Conservation (phyloP, 352 stramenopile genomes). For the Pythium periplocum region DNA sequence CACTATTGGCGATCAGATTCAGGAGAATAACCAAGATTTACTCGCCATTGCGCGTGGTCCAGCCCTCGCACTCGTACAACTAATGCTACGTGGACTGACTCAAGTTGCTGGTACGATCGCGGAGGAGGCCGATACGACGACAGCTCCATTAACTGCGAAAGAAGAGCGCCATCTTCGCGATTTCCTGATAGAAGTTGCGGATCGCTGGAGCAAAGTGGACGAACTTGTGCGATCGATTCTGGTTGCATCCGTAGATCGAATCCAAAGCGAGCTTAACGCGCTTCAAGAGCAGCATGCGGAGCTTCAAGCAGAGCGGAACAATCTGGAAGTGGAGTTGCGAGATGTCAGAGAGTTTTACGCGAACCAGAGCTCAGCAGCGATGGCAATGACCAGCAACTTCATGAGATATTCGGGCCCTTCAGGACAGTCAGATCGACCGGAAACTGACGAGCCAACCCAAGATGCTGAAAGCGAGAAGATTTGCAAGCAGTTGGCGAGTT, state of each 20-base stretch:
- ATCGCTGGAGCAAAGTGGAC: conserved; percentile 13
- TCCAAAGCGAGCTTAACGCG: background rate
- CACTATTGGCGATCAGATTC: conserved; percentile 36
- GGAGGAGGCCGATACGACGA: background rate
- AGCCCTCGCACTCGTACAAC: conserved; percentile 32
- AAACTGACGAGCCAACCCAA: conserved; percentile 5
- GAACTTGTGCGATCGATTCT: conserved; percentile 5
- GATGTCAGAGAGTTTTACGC: conserved; percentile 17
- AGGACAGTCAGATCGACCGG: too few relatives aligned
- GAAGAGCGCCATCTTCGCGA: conserved; percentile 15
- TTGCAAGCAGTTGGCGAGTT: conserved; percentile 4
- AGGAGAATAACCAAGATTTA: conserved; percentile 41
- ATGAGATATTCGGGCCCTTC: background rate
- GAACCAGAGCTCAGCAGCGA: conserved; percentile 5
- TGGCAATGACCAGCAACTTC: conserved; percentile 16
- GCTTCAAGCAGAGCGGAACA: conserved; percentile 3
- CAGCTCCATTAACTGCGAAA: conserved; percentile 12
- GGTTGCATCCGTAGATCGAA: background rate
- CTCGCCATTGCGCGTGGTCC: conserved; percentile 37
- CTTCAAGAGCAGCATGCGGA: conserved; percentile 5
- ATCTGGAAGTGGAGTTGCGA: conserved; percentile 13
- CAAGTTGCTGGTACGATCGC: conserved; percentile 23
- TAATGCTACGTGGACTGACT: conserved; percentile 45
- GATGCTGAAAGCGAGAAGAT: background rate
- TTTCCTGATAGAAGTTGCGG: conserved; percentile 16